phyloP scores from a whole-genome alignment of 2,329 filamentous ascomycete species.

The Plectosphaerella cucumerina region DNA sequence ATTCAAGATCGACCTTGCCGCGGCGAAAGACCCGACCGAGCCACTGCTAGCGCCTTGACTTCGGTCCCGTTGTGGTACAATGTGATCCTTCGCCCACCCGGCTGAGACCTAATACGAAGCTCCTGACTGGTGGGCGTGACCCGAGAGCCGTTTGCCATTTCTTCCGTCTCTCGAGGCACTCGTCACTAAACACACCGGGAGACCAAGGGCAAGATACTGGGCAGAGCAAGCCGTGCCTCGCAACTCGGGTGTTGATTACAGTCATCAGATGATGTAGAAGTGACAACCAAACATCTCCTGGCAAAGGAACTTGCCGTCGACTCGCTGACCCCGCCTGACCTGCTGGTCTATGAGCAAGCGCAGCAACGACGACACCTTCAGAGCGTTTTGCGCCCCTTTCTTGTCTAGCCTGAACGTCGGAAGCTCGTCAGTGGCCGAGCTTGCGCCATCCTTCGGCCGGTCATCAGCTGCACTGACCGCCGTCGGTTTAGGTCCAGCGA shows the following conservation, averaged over 20 bases:
- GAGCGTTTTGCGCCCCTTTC: neutral
- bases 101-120: too few species aligned
- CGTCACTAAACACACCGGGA: too few species aligned
- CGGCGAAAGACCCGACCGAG: too few species aligned
- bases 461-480: neutral
- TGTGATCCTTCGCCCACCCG: too few species aligned
- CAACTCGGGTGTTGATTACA: too few species aligned
- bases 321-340: neutral
- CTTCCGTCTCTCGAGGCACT: neutral
- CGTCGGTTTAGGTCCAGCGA: neutral
- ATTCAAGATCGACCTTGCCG: too few species aligned
- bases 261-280: neutral
- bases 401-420: neutral
- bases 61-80: too few species aligned
- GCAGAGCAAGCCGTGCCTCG: too few species aligned
- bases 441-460: too few species aligned
- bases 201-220: too few species aligned
- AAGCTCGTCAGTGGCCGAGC: neutral
- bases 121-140: too few species aligned
- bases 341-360: neutral
- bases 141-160: neutral
- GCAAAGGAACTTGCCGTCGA: constrained; percentile 1
- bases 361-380: constrained; percentile 1
- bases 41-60: too few species aligned
- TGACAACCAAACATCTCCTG: neutral